Evolutionary conservation across 306 rosid genomes (phyloP), one percentile per base, ranked within the genome.

Genomic region (Mucuna pruriens): DNA sequence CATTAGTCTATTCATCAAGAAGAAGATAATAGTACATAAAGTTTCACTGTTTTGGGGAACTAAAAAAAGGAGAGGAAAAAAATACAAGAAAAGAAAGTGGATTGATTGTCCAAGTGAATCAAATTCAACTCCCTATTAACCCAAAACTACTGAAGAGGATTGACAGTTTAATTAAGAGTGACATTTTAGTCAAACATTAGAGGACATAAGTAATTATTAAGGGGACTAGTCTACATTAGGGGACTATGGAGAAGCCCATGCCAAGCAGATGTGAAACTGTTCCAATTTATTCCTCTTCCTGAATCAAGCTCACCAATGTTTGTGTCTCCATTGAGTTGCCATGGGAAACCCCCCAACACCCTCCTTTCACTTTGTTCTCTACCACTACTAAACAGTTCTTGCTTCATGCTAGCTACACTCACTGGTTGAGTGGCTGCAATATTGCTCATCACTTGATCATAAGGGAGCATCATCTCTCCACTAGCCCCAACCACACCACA

Each of bases 161-260:
- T 57, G 29, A 40, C 38, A 61, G 19, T 77, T 84, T 42, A 52
- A 74, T 15, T 16, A 73, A 79, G 64, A 79, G 76, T 70, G 20
- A 83, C 69, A 51, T 71, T 34, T 42, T 33, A 71, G 48, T 84
- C 86, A 79, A 82, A 72, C 78, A 55, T 77, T 38, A 23, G 71
- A 66, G 49, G 61, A 74, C 71, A 81, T 23, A 15, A 75, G 76
- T 60, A 73, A n/a, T n/a, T n/a, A n/a, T n/a, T n/a, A n/a, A n/a
- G 26, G 70, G n/a, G n/a, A n/a, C n/a, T n/a, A n/a, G 29, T 40
- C 87, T 93, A 95, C 92, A 92, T 90, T 79, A 95, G 82, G 45
- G 99, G 99, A 67, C 91, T 91, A 52, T 89, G 88, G 75, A 95
- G 89, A 86, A 93, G 90, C 6, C 97, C 97, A 78, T 91, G 98